Evolutionary conservation across 305 asterid species (phyloP), one percentile per base, ranked within the genome.

Genomic region (Fraxinus velutina): DNA sequence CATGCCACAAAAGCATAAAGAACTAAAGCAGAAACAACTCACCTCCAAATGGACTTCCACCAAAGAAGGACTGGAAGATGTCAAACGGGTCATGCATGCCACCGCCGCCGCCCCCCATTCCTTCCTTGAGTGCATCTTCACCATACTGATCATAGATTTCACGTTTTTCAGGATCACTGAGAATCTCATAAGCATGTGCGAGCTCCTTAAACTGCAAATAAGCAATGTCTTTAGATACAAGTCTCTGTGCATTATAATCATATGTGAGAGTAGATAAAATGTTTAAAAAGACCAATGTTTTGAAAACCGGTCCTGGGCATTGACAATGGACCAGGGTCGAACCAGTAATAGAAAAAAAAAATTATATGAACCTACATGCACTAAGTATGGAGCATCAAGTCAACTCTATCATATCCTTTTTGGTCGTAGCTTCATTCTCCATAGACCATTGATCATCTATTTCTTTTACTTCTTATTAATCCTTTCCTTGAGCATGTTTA

Each of bases 121-220:
- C 93, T 79, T 90, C 93, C 85, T 89, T 90, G 44, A 92, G 91
- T n/a, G 86, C 93, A 82, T 92, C 92, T 86, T 92, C 93, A 77
- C 93, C 96, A 60, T 85, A 88, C 64, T 88, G 84, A 76, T 92
- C 93, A 70, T 92, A 90, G 22, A 85, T 75, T 64, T 86, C 87
- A 36, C 93, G 86, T 87, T 92, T 92, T 79, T 86, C 89, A 6
- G 90, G 92, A 84, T 92, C 92, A 80, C 85, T 86, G 79, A 91
- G 84, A 66, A 88, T 92, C 83, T 91, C 96, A 84, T 90, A 91
- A 36, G 96, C 92, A 57, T 91, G 92, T 44, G 87, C 89, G 75
- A 90, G 76, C 88, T 90, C 96, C 85, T 90, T 90, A 87, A 92
- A 92, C 93, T 92, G 90, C 15, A 76, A 42, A 75, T 29, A 52